Evolutionary conservation across 768 basidiomycete species (phyloP), one percentile per base, ranked within the genome.

Genomic region (Punctularia strigosozonata): DNA sequence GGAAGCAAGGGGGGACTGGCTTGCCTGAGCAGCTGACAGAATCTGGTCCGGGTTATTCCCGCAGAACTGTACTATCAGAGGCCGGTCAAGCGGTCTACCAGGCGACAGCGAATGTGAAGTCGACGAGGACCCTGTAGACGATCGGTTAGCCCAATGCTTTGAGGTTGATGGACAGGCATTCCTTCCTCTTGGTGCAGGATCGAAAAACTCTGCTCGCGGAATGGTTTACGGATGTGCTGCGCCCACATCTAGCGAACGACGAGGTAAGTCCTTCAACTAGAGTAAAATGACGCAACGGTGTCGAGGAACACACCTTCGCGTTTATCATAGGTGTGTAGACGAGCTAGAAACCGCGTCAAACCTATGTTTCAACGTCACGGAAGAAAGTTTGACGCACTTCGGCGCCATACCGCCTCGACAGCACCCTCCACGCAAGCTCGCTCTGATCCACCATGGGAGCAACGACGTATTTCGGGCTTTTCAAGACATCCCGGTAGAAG

Each of bases 381-480:
- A 20, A 15, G 8, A 30, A 43, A 34, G 19, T 10, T 8, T 30
- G 10, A 53, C 65, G 48, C 40, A 84, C 85, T 59, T 89, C 76
- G 22, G 80, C 82, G 21, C 87, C 87, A 52, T 91, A 86, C 41
- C 77, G 64, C 42, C 91, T 69, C 5, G 85, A 84, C 19, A 97
- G 63, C 42, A 73, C 73, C 44, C 94, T 73, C 85, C 88, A 98
- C 5, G 94, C 92, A 57, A 97, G 69, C 58, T 97, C 94, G 52
- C 84, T 88, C 63, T 95, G 90, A 57, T 98, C 95, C 0, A 98
- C 95, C 95, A 99, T 99, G 14, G 95, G 95, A 6, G 89, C 94
- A 14, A 97, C 88, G 28, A 98, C 73, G 52, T 75, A 82, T 59
- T 84, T 90, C 6, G 94, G 87, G 50, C 79, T 80, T 6, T 85